phyloP scores from a whole-genome alignment of 805 yeast species.

The Ogataea saltuana region DNA sequence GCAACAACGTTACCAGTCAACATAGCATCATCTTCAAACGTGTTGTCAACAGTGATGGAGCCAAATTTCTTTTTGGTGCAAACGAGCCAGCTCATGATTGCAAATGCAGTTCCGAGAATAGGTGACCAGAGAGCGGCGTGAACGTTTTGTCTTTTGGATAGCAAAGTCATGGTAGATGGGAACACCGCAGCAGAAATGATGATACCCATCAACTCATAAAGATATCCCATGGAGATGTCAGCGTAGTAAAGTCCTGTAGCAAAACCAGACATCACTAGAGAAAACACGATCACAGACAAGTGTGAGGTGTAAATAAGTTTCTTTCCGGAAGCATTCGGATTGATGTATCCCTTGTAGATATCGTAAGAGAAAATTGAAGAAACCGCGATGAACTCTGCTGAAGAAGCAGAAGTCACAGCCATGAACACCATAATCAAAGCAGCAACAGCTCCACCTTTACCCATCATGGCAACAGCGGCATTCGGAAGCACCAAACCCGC shows the following conservation, averaged over 20 bases:
- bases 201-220: slow-evolving; percentile 87
- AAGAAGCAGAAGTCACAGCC: slow-evolving; percentile 92
- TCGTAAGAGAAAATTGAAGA: slow-evolving; percentile 86
- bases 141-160: slow-evolving; percentile 63
- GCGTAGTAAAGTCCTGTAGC: slow-evolving; percentile 82
- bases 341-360: slow-evolving; percentile 75
- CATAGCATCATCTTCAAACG: slow-evolving; percentile 90
- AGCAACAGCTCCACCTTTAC: slow-evolving; percentile 87
- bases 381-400: slow-evolving; percentile 87
- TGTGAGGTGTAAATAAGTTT: slow-evolving; percentile 71
- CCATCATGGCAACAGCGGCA: slow-evolving; percentile 82
- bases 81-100: slow-evolving; percentile 69
- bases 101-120: slow-evolving; percentile 69
- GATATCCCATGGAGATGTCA: slow-evolving; percentile 81
- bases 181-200: slow-evolving; percentile 85
- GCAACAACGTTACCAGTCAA: slow-evolving; percentile 86
- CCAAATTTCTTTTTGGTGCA: slow-evolving; percentile 47
- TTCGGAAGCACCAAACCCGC: slow-evolving; percentile 81
- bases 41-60: slow-evolving; percentile 45
- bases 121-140: slow-evolving; percentile 78
- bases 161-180: slow-evolving; percentile 67
- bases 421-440: slow-evolving; percentile 76
- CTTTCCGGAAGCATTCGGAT: slow-evolving; percentile 78
- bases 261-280: slow-evolving; percentile 74
- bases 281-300: slow-evolving; percentile 55